Evolutionary conservation across 176 grass and related monocot genomes (phyloP).

Genomic region (Bolboschoenus planiculmis): DNA sequence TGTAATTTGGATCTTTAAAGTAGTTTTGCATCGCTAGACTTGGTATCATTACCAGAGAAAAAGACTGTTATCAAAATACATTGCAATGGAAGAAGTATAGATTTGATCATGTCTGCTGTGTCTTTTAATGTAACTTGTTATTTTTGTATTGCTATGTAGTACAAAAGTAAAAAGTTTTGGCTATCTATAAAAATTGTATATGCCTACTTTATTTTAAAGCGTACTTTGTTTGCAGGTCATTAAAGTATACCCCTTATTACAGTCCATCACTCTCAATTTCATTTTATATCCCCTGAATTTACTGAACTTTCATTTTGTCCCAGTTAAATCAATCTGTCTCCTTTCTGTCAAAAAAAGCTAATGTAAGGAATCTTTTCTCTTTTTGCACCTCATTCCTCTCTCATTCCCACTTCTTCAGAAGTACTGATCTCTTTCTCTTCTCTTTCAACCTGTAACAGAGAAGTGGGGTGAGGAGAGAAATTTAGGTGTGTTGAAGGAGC

Average conservation of each 20-base stretch:
- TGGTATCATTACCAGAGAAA: background rate
- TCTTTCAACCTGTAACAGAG: background rate
- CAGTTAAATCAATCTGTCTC: background rate
- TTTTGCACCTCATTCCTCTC: too few species aligned
- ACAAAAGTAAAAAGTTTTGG: background rate
- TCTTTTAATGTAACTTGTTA: background rate
- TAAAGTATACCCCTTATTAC: background rate
- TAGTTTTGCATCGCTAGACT: background rate
- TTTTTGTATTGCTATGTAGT: background rate
- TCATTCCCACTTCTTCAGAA: background rate
- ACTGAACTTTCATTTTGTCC: background rate
- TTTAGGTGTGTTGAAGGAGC: background rate
- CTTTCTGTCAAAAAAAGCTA: background rate
- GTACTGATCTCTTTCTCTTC: background rate
- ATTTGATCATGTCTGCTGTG: background rate
- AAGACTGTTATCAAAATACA: background rate
- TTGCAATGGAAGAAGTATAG: background rate
- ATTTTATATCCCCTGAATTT: background rate
- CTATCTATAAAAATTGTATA: background rate
- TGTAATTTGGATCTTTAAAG: background rate
- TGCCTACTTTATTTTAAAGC: background rate
- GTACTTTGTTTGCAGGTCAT: background rate
- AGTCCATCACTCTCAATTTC: background rate
- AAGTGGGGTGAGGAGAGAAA: constrained; percentile 1
- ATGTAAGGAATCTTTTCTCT: background rate